Evolutionary conservation across 2,329 filamentous ascomycete species (phyloP).

Genomic region (Monascus ruber): DNA sequence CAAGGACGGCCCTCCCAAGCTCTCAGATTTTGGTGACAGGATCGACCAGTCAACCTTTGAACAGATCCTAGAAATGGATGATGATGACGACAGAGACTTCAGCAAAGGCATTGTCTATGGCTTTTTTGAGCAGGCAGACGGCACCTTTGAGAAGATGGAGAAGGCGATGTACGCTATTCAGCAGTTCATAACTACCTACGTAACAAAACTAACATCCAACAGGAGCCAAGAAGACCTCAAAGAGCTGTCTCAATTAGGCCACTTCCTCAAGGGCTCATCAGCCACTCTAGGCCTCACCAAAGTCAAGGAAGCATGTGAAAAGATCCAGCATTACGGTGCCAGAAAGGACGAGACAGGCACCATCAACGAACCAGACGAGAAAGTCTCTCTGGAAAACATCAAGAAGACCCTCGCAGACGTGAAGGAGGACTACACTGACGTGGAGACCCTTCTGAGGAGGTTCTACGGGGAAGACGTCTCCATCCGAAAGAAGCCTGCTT

Average conservation of each 20-base stretch:
- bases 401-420: slow-evolving; percentile 57
- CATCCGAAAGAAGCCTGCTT: background rate
- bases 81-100: slow-evolving; percentile 78
- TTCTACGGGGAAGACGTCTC: slow-evolving; percentile 50
- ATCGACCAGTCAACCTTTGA: slow-evolving; percentile 75
- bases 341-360: slow-evolving; percentile 67
- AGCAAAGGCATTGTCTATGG: slow-evolving; percentile 78
- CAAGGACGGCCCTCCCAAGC: slow-evolving; percentile 38
- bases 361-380: slow-evolving; percentile 52
- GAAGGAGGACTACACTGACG: slow-evolving; percentile 65
- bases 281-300: slow-evolving; percentile 85
- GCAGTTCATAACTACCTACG: background rate
- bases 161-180: slow-evolving; percentile 55
- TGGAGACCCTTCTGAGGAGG: slow-evolving; percentile 55
- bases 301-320: slow-evolving; percentile 86
- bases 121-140: slow-evolving; percentile 84
- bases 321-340: slow-evolving; percentile 88
- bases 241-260: slow-evolving; percentile 72
- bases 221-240: slow-evolving; percentile 59
- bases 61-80: slow-evolving; percentile 98
- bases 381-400: slow-evolving; percentile 59
- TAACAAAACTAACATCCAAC: background rate
- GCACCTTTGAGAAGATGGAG: slow-evolving; percentile 80
- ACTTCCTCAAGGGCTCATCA: slow-evolving; percentile 95
- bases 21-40: slow-evolving; percentile 58